Conservation (phyloP, 2,329 filamentous ascomycete genomes). For the Fusarium neocosmosporiellum region DNA sequence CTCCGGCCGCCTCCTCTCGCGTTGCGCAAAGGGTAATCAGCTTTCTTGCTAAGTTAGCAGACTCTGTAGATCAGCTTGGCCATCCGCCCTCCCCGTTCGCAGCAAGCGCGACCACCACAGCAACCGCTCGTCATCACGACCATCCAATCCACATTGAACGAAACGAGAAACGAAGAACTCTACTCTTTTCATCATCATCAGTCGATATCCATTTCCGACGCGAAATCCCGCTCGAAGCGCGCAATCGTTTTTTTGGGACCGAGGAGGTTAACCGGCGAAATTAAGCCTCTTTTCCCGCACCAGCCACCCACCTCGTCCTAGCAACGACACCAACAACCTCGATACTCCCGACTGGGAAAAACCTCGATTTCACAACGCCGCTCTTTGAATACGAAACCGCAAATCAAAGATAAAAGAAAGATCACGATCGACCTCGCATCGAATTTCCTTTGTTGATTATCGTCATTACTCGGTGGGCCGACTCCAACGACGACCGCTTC, state of each 20-base stretch:
- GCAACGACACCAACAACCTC: constrained; percentile 38
- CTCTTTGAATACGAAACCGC: neutral
- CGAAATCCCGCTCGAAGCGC: neutral
- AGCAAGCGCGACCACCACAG: constrained; percentile 2
- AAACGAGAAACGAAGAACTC: neutral
- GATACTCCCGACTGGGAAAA: constrained; percentile 33
- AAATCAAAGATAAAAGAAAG: constrained; percentile 18
- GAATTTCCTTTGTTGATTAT: constrained; percentile 21
- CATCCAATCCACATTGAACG: neutral
- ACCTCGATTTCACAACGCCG: constrained; percentile 31
- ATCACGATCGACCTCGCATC: constrained; percentile 3
- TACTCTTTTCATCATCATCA: neutral
- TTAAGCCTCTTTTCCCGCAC: constrained; percentile 33
- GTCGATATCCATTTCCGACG: neutral
- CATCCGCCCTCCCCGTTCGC: constrained; percentile 3
- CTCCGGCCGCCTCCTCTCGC: constrained; percentile 31
- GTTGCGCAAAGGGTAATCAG: constrained; percentile 23
- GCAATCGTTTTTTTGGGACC: neutral
- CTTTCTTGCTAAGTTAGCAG: constrained; percentile 18
- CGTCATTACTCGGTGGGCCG: constrained; percentile 11
- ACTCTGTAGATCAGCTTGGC: constrained; percentile 10
- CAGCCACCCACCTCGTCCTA: constrained; percentile 37
- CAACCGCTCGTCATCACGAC: constrained; percentile 17
- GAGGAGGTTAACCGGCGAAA: constrained; percentile 34
- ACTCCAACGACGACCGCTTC: constrained; percentile 16